Evolutionary conservation across 768 basidiomycete species (phyloP).

Genomic region (Obba rivulosa): DNA sequence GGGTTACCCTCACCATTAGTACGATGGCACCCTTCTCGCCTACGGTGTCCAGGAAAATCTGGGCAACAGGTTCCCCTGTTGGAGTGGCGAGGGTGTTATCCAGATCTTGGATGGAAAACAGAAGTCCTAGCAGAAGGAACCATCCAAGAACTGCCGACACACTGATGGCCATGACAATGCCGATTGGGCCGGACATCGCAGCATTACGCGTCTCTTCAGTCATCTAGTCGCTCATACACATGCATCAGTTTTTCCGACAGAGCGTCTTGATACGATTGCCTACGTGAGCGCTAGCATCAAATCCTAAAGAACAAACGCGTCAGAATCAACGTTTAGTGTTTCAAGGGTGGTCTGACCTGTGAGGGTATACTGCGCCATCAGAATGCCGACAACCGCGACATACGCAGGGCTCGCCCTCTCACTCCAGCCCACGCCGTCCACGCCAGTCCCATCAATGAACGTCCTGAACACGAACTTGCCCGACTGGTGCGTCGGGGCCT

Average conservation of each 20-base stretch:
- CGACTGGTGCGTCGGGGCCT: constrained; percentile 66
- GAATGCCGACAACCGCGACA: constrained; percentile 64
- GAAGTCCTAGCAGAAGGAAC: constrained; percentile 66
- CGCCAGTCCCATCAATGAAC: constrained; percentile 67
- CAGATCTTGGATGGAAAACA: constrained; percentile 76
- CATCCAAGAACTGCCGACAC: constrained; percentile 69
- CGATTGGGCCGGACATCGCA: constrained; percentile 57
- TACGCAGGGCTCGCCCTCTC: constrained; percentile 64
- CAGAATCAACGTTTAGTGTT: not conserved
- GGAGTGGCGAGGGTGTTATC: constrained; percentile 44
- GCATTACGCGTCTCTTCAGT: constrained; percentile 70
- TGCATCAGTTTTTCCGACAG: not conserved
- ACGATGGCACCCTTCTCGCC: constrained; percentile 71
- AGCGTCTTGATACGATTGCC: constrained; percentile 14
- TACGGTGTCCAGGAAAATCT: constrained; percentile 75
- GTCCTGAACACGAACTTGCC: constrained; percentile 64
- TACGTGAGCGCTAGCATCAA: constrained; percentile 71
- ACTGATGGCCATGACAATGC: constrained; percentile 67
- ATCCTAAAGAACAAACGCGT: constrained; percentile 37
- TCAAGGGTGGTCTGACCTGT: constrained; percentile 40
- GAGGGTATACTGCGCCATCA: constrained; percentile 75
- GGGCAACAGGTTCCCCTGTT: constrained; percentile 69
- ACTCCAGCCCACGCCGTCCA: constrained; percentile 49
- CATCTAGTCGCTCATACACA: constrained; percentile 40
- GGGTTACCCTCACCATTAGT: constrained; percentile 46